Conservation (phyloP, 768 basidiomycete species). For the Phylloporus rhodoxanthus region DNA sequence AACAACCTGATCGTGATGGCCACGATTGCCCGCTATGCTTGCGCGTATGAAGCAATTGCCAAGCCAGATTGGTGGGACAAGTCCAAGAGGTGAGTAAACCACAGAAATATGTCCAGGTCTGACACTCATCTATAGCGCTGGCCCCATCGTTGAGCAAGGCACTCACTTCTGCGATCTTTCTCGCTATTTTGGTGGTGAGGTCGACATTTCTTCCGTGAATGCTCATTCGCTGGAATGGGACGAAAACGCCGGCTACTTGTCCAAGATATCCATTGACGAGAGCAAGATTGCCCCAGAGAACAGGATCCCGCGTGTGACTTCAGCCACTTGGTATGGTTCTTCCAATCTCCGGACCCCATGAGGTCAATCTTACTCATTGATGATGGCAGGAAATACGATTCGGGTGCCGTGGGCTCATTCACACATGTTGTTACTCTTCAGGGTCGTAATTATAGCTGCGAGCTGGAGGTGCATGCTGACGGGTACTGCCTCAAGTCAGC, state of each 20-base stretch:
- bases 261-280: constrained; percentile 81
- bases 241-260: constrained; percentile 80
- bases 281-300: constrained; percentile 77
- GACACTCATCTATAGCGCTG: constrained; percentile 40
- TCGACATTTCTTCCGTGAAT: constrained; percentile 71
- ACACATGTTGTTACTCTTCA: constrained; percentile 89
- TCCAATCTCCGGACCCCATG: constrained; percentile 18
- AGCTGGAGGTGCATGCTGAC: constrained; percentile 90
- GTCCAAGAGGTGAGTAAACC: constrained; percentile 63
- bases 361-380: constrained; percentile 13
- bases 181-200: constrained; percentile 95
- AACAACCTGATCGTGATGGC: constrained; percentile 94
- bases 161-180: constrained; percentile 98
- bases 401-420: constrained; percentile 89
- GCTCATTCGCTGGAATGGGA: constrained; percentile 93
- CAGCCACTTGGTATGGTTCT: constrained; percentile 72
- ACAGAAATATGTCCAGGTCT: not conserved
- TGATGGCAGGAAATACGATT: constrained; percentile 80
- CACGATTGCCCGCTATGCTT: constrained; percentile 91
- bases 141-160: constrained; percentile 84
- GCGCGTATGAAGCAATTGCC: constrained; percentile 73
- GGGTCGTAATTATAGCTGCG: constrained; percentile 89
- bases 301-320: constrained; percentile 89
- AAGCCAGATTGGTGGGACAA: constrained; percentile 95
- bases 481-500: constrained; percentile 80